Evolutionary conservation across 2,329 filamentous ascomycete genomes (phyloP).

Genomic region (Tolypocladium album): DNA sequence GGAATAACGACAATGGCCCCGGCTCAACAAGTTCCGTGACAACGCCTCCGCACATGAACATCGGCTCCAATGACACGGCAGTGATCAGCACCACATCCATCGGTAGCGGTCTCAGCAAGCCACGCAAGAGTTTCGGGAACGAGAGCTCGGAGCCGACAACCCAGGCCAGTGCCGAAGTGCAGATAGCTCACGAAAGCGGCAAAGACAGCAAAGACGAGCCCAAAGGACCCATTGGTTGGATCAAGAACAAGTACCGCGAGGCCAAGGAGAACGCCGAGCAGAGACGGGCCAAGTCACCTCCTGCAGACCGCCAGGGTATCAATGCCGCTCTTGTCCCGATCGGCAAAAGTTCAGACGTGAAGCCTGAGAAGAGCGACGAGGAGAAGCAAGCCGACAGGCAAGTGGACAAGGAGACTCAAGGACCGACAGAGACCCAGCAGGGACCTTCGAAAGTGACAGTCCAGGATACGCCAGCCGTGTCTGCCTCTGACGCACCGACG

Average conservation of each 20-base stretch:
- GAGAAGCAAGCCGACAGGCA: constrained; percentile 6
- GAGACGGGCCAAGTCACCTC: constrained; percentile 45
- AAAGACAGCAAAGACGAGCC: constrained; percentile 35
- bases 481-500: not conserved
- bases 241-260: constrained; percentile 49
- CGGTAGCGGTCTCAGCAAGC: constrained; percentile 45
- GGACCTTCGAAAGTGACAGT: not conserved
- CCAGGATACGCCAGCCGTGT: not conserved
- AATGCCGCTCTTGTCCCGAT: constrained; percentile 21
- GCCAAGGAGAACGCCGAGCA: constrained; percentile 46
- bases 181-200: constrained; percentile 24
- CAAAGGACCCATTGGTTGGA: constrained; percentile 45
- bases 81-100: constrained; percentile 59
- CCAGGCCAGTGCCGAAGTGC: constrained; percentile 26
- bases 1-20: constrained; percentile 44
- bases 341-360: constrained; percentile 39
- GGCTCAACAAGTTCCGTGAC: constrained; percentile 28
- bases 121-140: constrained; percentile 37
- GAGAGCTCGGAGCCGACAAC: constrained; percentile 36
- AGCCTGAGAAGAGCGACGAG: constrained; percentile 21
- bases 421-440: not conserved
- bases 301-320: constrained; percentile 22
- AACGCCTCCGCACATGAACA: constrained; percentile 30
- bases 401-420: not conserved
- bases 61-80: constrained; percentile 54